phyloP scores from a whole-genome alignment of 345 rosid genomes.

The Fremontodendron californicum region DNA sequence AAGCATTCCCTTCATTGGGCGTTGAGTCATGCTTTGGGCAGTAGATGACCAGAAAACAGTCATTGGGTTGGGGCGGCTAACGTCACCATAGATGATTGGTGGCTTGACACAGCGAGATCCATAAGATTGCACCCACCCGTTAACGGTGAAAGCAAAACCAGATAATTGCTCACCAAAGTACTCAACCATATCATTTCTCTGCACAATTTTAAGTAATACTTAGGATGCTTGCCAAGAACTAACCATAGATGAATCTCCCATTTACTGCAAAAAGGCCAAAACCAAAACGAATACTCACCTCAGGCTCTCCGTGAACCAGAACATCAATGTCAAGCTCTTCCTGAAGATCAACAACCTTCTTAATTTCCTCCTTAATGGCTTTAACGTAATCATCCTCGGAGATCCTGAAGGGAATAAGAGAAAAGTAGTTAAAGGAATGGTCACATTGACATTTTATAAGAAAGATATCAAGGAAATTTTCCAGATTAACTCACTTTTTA shows the following conservation, averaged over 20 bases:
- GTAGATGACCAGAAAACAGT: slow-evolving; percentile 94
- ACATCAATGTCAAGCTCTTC: slow-evolving; percentile 98
- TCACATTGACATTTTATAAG: background rate
- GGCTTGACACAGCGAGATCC: slow-evolving; percentile 99
- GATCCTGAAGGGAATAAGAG: slow-evolving; percentile 42
- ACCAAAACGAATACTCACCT: slow-evolving; percentile 43
- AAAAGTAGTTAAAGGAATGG: slow-evolving; percentile 11
- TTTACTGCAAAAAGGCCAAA: slow-evolving; percentile 4
- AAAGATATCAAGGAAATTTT: slow-evolving; percentile 2
- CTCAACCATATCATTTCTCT: slow-evolving; percentile 99
- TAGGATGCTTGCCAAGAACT: background rate
- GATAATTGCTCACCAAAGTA: slow-evolving; percentile 98
- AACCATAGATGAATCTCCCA: slow-evolving; percentile 1
- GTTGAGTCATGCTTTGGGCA: slow-evolving; percentile 92
- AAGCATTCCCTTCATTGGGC: slow-evolving; percentile 99
- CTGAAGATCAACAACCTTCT: slow-evolving; percentile 79
- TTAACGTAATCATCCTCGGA: slow-evolving; percentile 79
- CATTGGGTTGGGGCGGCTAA: slow-evolving; percentile 98
- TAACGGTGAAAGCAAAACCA: slow-evolving; percentile 89
- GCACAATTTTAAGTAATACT: slow-evolving; percentile 19
- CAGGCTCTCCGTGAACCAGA: slow-evolving; percentile 97
- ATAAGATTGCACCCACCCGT: slow-evolving; percentile 98
- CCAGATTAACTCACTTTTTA: slow-evolving; percentile 56
- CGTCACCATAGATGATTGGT: slow-evolving; percentile 96
- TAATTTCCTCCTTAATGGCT: slow-evolving; percentile 91